Evolutionary conservation across 306 rosid species (phyloP), one percentile per base, ranked within the genome.

Genomic region (Rosa chinensis): DNA sequence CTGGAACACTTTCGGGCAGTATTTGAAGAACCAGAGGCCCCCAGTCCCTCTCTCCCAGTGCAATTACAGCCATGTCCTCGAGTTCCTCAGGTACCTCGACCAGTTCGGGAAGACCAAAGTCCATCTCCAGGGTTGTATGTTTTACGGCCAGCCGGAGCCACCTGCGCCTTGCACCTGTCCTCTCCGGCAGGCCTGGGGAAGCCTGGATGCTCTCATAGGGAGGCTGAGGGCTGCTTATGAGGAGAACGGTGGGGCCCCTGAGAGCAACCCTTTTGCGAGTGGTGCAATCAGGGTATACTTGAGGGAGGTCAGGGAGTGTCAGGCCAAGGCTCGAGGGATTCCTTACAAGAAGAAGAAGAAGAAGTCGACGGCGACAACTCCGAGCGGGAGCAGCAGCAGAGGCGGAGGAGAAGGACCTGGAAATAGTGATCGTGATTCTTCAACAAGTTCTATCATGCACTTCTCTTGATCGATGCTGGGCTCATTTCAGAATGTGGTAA

Each of bases 61-160:
- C 85, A 95, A 84, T 73, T 87, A 81, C 88, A 91, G 88, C 84
- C 97, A 95, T 76, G 99, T 96, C 4, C 71, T 96, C 61, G 99
- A 96, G 21, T 93, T 96, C 80, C 92, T 96, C 6, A 87, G 92
- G 32, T 96, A 96, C 32, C 84, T 96, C 0, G 99, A 96, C 76
- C 99, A 96, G 85, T 96, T 96, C 37, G 99, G 99, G 1, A 96
- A 96, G 84, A 96, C 99, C 21, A 96, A 96, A 77, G 99, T 96
- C 73, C 99, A 96, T 82, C 43, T 89, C 11, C 96, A 87, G 72
- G 97, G 97, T 4, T 96, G 99, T 75, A 88, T 93, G 93, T 96
- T 96, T 63, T 96, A 79, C 50, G 99, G 99, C 8, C 98, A 91
- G 52, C 97, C 98, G 0, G 99, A 96, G 82, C 99, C 99, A 1